These are phyloP conservation scores for Calendula officinalis DNA, from an alignment of 129 eudicot genomes.

Conservation along the genomic window DNA sequence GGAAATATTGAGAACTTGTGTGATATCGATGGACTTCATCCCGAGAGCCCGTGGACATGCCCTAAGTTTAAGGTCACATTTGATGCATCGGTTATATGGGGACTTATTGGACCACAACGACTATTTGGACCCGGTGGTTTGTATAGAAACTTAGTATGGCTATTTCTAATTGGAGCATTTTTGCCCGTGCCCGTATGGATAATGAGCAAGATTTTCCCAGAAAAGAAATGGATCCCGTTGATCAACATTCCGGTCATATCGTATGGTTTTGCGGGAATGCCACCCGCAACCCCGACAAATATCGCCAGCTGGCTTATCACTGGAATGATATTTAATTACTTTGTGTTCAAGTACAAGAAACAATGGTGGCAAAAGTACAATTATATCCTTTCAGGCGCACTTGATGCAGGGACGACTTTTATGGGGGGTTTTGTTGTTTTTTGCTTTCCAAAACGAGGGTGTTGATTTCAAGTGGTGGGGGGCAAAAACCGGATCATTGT, in stretches of 20 bases:
- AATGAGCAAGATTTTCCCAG: slow-evolving; percentile 69
- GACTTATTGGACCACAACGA: slow-evolving; percentile 71
- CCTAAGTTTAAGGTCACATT: slow-evolving; percentile 86
- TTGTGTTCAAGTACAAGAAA: slow-evolving; percentile 75
- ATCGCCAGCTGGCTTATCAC: slow-evolving; percentile 85
- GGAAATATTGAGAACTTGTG: slow-evolving; percentile 72
- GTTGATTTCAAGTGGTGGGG: slow-evolving; percentile 92
- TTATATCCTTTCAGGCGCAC: slow-evolving; percentile 76
- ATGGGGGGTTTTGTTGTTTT: slow-evolving; percentile 76
- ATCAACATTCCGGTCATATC: slow-evolving; percentile 85
- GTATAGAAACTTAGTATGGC: slow-evolving; percentile 80
- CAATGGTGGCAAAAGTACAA: slow-evolving; percentile 89
- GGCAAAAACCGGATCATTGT: slow-evolving; percentile 62
- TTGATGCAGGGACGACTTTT: slow-evolving; percentile 88
- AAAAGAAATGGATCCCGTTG: slow-evolving; percentile 85
- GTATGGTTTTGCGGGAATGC: slow-evolving; percentile 95
- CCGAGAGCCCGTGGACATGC: slow-evolving; percentile 94
- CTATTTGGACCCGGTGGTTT: slow-evolving; percentile 80
- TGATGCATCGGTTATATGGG: slow-evolving; percentile 90
- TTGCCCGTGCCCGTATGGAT: slow-evolving; percentile 83
- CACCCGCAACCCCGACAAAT: slow-evolving; percentile 90
- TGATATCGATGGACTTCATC: slow-evolving; percentile 69
- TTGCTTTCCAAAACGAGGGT: slow-evolving; percentile 75
- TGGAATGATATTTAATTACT: slow-evolving; percentile 70
- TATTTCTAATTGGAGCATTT: slow-evolving; percentile 72